Evolutionary conservation across 1,139 yeast species (phyloP).

Genomic region (Debaryomycetaceae sp.): DNA sequence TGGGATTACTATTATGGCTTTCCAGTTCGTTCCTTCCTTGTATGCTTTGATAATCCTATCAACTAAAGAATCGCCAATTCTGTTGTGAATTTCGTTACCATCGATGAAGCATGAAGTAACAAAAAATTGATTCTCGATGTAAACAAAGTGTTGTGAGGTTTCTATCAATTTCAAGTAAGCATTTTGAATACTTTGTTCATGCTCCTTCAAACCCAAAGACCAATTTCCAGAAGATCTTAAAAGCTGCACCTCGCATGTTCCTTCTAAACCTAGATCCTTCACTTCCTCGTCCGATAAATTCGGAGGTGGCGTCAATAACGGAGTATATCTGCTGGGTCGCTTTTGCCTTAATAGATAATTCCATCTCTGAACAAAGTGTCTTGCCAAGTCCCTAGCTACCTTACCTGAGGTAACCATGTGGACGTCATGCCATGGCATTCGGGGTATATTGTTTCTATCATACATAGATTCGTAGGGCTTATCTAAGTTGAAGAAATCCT

Average conservation of each 20-base stretch:
- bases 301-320: conserved; percentile 87
- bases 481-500: conserved; percentile 78
- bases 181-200: conserved; percentile 87
- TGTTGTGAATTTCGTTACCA: conserved; percentile 79
- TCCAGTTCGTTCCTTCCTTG: conserved; percentile 75
- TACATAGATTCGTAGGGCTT: conserved; percentile 92
- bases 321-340: conserved; percentile 91
- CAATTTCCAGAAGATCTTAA: conserved; percentile 86
- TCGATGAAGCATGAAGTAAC: conserved; percentile 85
- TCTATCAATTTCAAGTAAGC: conserved; percentile 91
- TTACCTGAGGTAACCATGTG: conserved; percentile 97
- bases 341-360: conserved; percentile 88
- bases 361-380: conserved; percentile 98
- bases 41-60: conserved; percentile 91
- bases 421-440: conserved; percentile 99
- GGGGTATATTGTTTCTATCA: conserved; percentile 73
- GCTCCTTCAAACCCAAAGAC: conserved; percentile 85
- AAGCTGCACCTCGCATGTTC: conserved; percentile 90
- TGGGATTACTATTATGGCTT: conserved; percentile 87
- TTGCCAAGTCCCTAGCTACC: conserved; percentile 84
- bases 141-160: conserved; percentile 86
- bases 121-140: conserved; percentile 93
- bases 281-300: conserved; percentile 77
- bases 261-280: conserved; percentile 58
- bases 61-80: conserved; percentile 94